Percentiles rank a stretch among this genome's conserved stretches.
Conservation (phyloP, 208 protist genomes). For the Trypanosoma rangeli region DNA sequence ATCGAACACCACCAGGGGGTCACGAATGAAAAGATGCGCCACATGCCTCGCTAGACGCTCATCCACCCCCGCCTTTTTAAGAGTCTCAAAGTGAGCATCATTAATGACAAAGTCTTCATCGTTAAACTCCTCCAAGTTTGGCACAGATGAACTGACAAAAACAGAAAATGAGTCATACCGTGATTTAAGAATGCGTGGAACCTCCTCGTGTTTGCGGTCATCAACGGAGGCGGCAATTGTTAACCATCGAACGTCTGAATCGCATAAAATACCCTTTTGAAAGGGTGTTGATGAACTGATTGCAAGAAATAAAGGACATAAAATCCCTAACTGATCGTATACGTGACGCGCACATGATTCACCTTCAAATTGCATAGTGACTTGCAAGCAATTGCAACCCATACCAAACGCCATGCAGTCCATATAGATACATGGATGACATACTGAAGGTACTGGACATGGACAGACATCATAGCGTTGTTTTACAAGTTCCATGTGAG, state of each 20-base stretch:
- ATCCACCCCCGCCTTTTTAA: conserved; percentile 92
- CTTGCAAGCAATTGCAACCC: conserved; percentile 98
- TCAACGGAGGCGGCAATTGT: conserved; percentile 97
- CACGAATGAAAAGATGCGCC: conserved; percentile 98
- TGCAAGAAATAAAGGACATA: conserved; percentile 96
- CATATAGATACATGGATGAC: conserved; percentile 97
- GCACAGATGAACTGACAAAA: conserved; percentile 82
- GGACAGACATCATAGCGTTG: conserved; percentile 80
- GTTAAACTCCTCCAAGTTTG: conserved; percentile 87
- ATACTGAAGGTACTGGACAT: conserved; percentile 81
- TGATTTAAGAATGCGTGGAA: conserved; percentile 94
- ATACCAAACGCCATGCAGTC: conserved; percentile 99
- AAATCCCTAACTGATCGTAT: conserved; percentile 97
- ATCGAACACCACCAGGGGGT: conserved; percentile 97
- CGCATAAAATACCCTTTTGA: conserved; percentile 95
- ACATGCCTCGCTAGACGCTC: conserved; percentile 93
- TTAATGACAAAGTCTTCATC: conserved; percentile 88
- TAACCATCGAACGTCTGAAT: conserved; percentile 97
- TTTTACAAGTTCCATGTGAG: conserved; percentile 66
- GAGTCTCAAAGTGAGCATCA: conserved; percentile 62
- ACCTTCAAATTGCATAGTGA: conserved; percentile 96
- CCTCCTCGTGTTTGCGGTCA: conserved; percentile 93
- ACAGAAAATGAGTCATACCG: conserved; percentile 96
- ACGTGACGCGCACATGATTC: conserved; percentile 93
- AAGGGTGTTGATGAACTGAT: conserved; percentile 96